Base-by-base conservation (phyloP, 495 filamentous ascomycete genomes). In the Tuber magnatum region DNA sequence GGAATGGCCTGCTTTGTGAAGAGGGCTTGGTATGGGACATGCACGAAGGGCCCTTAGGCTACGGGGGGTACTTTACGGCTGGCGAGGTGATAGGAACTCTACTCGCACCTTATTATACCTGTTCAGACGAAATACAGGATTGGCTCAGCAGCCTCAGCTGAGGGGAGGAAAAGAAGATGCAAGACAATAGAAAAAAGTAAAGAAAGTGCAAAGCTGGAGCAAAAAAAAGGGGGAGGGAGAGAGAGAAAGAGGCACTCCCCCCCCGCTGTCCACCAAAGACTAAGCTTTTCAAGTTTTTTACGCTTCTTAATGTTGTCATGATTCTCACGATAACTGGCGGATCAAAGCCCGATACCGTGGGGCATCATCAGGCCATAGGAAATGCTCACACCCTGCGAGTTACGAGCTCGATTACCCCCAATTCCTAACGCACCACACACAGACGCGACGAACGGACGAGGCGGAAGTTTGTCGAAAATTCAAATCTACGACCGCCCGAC, bases 171-270 rank as follows among this genome's bases (percentile, higher is more conserved):
- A 18, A 35, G 28, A 5, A 32, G 35, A 28, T 65, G 14, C 56
- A 35, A 35, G n/a, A 65, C 28, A 61, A 32, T 61, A 61, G 56
- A 65, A 65, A 65, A 65, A 65, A 65, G 56, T 32, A 65, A 65
- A 6, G 28, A 65, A 65, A 65, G 56, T 65, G 28, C 28, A 65
- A 3, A 35, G n/a, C 28, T 65, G 12, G 28, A 18, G 56, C 56
- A 20, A 65, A 14, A 65, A 65, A 65, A 65, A 28, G 56, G n/a
- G 56, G 35, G 16, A 7, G 56, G 5, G 4, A 0, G 46, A 40
- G 39, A 7, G 39, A 0, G 46, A 40, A 7, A 7, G 39, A 40
- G 39, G 39, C 39, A 3, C 39, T 40, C 56, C 56, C 51, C 56
- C 56, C 14, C 56, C 35, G 7, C 39, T 40, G 39, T 20, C 14